Evolutionary conservation across 495 filamentous ascomycete genomes (phyloP), one percentile per base, ranked within the genome.

Genomic region (Bryoglossum gracile): DNA sequence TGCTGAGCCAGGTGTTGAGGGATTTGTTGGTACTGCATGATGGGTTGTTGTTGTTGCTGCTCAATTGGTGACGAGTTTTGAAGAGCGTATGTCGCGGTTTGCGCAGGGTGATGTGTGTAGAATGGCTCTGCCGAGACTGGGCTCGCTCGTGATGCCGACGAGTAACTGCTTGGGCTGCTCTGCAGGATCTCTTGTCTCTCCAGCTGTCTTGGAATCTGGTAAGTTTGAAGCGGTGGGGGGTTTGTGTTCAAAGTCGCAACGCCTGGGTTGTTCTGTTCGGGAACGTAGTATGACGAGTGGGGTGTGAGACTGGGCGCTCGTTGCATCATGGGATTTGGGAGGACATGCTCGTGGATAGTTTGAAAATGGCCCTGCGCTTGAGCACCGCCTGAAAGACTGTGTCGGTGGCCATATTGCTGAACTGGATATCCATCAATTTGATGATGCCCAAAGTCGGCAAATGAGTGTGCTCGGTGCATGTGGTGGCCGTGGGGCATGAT

Each of bases 181-280:
- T 57, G 55, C 24, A 58, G 14, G 13, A 54, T 69, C 43, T 76
- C 70, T 32, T 71, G 65, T 24, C 63, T 56, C 43, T 75, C 66
- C 43, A 65, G 59, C 47, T 74, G 66, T 32, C 65, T 61, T 8
- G 72, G 59, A 54, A 72, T 59, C 34, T 73, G 69, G 52, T 71
- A 71, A 13, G 66, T 60, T 11, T 63, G 28, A 53, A 62, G 50
- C 53, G 63, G n/a, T 39, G 68, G 56, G 23, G 68, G 44, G 60
- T 68, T 68, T 18, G 71, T 69, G 62, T 72, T 75, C 70, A 75
- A 71, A 23, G 69, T 78, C 33, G 69, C 73, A 4, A 75, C 67
- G 10, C 68, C 70, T 5, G 71, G 74, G 46, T 75, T 75, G 54
- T 64, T 66, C 37, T 74, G 69, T 32, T 75, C 74, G 5, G 73